Base-by-base conservation (phyloP, 306 rosid species). In the Prunus padus region DNA sequence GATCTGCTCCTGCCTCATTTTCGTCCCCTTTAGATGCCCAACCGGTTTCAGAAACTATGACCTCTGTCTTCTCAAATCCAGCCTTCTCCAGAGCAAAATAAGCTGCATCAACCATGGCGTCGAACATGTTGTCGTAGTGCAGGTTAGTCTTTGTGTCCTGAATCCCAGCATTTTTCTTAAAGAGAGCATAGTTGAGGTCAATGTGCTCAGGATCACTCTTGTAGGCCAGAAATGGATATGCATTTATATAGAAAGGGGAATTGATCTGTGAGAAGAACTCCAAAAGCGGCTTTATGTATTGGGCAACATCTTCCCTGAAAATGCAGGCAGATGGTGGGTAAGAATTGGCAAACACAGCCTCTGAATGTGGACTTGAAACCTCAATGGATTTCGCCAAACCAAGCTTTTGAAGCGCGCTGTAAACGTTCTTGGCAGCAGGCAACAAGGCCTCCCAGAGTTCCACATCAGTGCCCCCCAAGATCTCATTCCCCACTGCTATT, bases 361-460 rank as follows among this genome's bases (percentile, higher is more conserved):
- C 97, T 0, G 99, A 95, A 81, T 95, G 97, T 25, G 99, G 97
- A 68, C 90, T 95, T 19, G 96, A 88, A 26, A 95, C 97, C 70
- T 95, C 87, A 12, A 95, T 74, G 9, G 56, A 18, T n/a, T 69
- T 28, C 3, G 89, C 51, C 62, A 95, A 75, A 69, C 23, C 72
- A 49, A 95, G 88, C 76, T 77, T 74, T 3, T 64, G 51, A 28
- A 95, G 93, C 19, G 92, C 89, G 71, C 22, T 86, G 45, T 90
- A 85, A 3, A 95, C 87, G 75, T 92, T 95, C 75, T 86, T 95
- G 0, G 77, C 92, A 11, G 99, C 89, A 13, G 97, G 92, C 15
- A 95, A 45, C 46, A 92, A 81, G 9, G 5, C 99, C 67, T 95
- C 96, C 90, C 96, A 90, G 3, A 88, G 83, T 10, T 64, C 92